These are phyloP conservation scores for Pugionium dolabratum DNA, from an alignment of 345 rosid genomes.

Conservation along the genomic window DNA sequence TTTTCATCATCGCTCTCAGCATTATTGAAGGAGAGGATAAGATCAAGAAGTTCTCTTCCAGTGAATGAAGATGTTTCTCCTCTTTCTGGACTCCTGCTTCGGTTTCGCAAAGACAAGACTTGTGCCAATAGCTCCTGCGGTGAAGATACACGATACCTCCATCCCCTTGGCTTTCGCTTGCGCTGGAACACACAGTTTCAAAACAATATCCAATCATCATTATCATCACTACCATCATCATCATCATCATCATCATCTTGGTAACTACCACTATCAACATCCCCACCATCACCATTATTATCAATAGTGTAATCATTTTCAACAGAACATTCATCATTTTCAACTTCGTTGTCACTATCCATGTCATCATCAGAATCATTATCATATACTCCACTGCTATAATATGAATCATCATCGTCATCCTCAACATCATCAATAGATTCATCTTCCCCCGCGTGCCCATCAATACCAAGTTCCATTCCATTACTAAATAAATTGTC, in stretches of 20 bases:
- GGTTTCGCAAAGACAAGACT: constrained; percentile 51
- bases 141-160: constrained; percentile 51
- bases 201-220: constrained; percentile 44
- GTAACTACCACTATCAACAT: constrained; percentile 19
- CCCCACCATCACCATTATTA: constrained; percentile 23
- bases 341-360: constrained; percentile 22
- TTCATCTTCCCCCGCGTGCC: constrained; percentile 16
- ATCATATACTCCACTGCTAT: constrained; percentile 29
- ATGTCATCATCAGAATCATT: constrained; percentile 29
- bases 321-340: constrained; percentile 28
- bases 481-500: constrained; percentile 25
- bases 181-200: constrained; percentile 60
- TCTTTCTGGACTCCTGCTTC: constrained; percentile 38
- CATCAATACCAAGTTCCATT: constrained; percentile 19
- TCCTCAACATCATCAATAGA: constrained; percentile 33
- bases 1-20: constrained; percentile 42
- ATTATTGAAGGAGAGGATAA: constrained; percentile 49
- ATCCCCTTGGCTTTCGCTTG: constrained; percentile 55
- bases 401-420: constrained; percentile 24
- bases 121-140: constrained; percentile 57
- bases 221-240: constrained; percentile 21
- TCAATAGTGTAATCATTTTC: constrained; percentile 26
- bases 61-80: constrained; percentile 47
- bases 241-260: constrained; percentile 33
- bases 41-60: constrained; percentile 52